phyloP scores from a whole-genome alignment of 2,329 filamentous ascomycete genomes.

The Beauveria medogensis region DNA sequence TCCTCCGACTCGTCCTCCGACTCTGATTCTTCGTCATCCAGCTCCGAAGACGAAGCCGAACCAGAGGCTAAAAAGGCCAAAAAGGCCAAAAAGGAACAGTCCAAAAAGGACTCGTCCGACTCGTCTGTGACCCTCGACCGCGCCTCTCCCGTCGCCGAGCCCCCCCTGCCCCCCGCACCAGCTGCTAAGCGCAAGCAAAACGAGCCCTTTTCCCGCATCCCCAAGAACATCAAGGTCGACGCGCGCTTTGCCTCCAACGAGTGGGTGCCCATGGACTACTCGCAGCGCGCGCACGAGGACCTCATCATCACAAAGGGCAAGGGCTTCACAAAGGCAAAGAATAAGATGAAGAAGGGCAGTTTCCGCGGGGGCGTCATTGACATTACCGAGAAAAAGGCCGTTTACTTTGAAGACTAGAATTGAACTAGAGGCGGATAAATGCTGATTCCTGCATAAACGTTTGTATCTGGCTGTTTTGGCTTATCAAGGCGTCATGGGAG shows the following conservation, averaged over 20 bases:
- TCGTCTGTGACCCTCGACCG: conserved; percentile 43
- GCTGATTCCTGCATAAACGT: too few relatives aligned
- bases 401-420: conserved; percentile 67
- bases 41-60: conserved; percentile 18
- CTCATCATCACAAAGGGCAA: conserved; percentile 88
- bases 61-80: conserved; percentile 12
- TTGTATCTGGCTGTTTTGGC: neutral
- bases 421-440: neutral
- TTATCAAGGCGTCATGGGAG: neutral
- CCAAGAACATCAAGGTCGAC: conserved; percentile 60
- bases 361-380: conserved; percentile 89
- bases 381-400: conserved; percentile 68
- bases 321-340: conserved; percentile 99
- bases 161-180: conserved; percentile 47
- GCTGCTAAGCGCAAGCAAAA: conserved; percentile 42
- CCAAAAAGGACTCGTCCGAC: conserved; percentile 29
- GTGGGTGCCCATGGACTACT: conserved; percentile 80
- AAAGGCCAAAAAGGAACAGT: conserved; percentile 16
- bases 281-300: conserved; percentile 79
- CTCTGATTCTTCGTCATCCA: conserved; percentile 20
- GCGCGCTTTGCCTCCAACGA: conserved; percentile 66
- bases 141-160: conserved; percentile 31
- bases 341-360: conserved; percentile 90
- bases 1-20: conserved; percentile 11
- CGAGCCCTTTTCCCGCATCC: conserved; percentile 71